Evolutionary conservation across 2,329 filamentous ascomycete species (phyloP).

Genomic region (Proliferodiscus dingleyae): DNA sequence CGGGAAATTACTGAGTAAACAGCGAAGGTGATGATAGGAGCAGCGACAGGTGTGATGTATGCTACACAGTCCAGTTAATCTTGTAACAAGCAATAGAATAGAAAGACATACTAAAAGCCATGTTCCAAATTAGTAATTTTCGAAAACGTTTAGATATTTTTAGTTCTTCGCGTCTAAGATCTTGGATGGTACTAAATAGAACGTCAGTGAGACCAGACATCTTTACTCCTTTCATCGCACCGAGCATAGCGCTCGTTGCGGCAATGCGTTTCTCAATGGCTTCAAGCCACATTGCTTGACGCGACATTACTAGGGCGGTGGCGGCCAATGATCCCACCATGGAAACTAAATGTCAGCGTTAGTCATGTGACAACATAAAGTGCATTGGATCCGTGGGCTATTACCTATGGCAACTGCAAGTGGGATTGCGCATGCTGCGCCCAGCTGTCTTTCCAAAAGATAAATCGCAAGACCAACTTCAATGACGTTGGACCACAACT

Average conservation of each 20-base stretch:
- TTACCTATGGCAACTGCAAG: slow-evolving; percentile 9
- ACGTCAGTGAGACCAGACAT: slow-evolving; percentile 38
- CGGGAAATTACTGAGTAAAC: slow-evolving; percentile 8
- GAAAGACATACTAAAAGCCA: slow-evolving; percentile 6
- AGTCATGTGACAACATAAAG: slow-evolving; percentile 7
- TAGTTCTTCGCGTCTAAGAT: slow-evolving; percentile 15
- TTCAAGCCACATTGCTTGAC: slow-evolving; percentile 34
- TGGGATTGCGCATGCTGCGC: slow-evolving; percentile 8
- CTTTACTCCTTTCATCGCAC: slow-evolving; percentile 40
- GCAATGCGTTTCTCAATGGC: slow-evolving; percentile 39
- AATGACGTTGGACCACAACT: slow-evolving; percentile 37
- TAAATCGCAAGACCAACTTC: slow-evolving; percentile 36
- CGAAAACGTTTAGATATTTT: slow-evolving; percentile 14
- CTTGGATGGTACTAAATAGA: slow-evolving; percentile 31
- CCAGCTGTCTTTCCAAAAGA: slow-evolving; percentile 33
- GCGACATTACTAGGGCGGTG: slow-evolving; percentile 12
- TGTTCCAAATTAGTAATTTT: slow-evolving; percentile 6
- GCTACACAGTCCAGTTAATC: slow-evolving; percentile 1
- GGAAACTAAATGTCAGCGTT: slow-evolving; percentile 2
- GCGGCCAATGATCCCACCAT: slow-evolving; percentile 1
- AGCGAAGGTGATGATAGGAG: slow-evolving; percentile 13
- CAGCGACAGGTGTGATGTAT: slow-evolving; percentile 5
- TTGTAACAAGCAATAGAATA: background rate
- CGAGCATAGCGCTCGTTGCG: slow-evolving; percentile 37
- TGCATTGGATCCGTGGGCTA: slow-evolving; percentile 3